Evolutionary conservation across 495 filamentous ascomycete genomes (phyloP).

Genomic region (Aspergillus cavernicola): DNA sequence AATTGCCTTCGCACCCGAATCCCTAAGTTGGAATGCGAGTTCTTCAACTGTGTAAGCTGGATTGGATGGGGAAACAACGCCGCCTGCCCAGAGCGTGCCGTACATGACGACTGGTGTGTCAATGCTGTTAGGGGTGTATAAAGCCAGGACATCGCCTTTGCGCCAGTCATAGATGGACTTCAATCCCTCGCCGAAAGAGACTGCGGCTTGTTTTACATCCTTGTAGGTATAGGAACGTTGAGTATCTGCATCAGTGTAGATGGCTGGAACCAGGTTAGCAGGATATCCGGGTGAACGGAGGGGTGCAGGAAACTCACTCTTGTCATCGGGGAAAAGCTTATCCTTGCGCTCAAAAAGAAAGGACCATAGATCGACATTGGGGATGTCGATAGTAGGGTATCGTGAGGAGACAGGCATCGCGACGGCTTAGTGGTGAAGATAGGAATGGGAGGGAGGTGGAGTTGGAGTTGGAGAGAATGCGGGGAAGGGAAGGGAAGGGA

Average conservation of each 20-base stretch:
- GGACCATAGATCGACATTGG: conserved; percentile 61
- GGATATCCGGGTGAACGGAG: neutral
- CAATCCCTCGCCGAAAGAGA: conserved; percentile 77
- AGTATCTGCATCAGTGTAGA: conserved; percentile 75
- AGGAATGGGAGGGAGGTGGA: neutral
- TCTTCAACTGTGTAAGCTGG: conserved; percentile 84
- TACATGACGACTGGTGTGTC: conserved; percentile 69
- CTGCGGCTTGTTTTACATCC: conserved; percentile 59
- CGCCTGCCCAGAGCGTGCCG: conserved; percentile 82
- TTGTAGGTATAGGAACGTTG: conserved; percentile 69
- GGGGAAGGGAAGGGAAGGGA: neutral
- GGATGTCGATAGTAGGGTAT: conserved; percentile 37
- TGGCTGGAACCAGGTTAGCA: conserved; percentile 51
- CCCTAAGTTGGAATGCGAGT: conserved; percentile 81
- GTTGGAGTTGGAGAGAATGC: neutral
- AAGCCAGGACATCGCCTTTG: conserved; percentile 71
- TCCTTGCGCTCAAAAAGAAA: conserved; percentile 78
- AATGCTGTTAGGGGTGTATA: conserved; percentile 73
- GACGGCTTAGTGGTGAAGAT: conserved; percentile 18
- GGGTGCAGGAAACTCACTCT: conserved; percentile 25
- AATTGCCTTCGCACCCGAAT: conserved; percentile 72
- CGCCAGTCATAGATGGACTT: conserved; percentile 68
- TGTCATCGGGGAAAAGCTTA: conserved; percentile 58
- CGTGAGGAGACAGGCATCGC: conserved; percentile 41
- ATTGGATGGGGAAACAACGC: conserved; percentile 76